A percentile compares a stretch with the other conserved stretches of the same genome.
Evolutionary conservation across 1,284 basidiomycete genomes (phyloP).

Genomic region (Trichosporon sp.): DNA sequence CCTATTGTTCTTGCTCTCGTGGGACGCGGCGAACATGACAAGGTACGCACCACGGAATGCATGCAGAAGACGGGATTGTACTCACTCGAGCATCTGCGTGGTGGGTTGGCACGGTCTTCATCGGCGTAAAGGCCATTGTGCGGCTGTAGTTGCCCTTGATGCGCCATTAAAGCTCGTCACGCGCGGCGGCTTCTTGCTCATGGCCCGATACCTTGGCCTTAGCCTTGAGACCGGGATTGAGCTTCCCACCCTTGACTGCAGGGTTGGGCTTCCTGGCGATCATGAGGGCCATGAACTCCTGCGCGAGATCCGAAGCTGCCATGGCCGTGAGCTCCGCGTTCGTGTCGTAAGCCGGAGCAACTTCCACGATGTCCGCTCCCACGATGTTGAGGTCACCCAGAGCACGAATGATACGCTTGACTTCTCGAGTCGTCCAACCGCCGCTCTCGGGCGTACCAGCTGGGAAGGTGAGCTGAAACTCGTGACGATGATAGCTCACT

Average conservation of each 20-base stretch:
- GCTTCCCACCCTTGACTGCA: constrained; percentile 26
- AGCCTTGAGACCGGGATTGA: constrained; percentile 22
- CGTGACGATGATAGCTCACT: constrained; percentile 36
- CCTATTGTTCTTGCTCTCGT: background rate
- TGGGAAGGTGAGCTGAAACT: constrained; percentile 21
- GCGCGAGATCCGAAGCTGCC: constrained; percentile 53
- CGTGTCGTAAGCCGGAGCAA: constrained; percentile 53
- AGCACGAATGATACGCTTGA: constrained; percentile 54
- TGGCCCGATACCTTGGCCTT: constrained; percentile 20
- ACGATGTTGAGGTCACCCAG: constrained; percentile 56
- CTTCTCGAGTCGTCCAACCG: constrained; percentile 57
- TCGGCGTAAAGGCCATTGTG: too few relatives aligned
- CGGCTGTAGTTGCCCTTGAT: background rate
- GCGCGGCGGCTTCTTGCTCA: constrained; percentile 12
- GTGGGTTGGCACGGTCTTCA: too few relatives aligned
- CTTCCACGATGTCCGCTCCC: constrained; percentile 64
- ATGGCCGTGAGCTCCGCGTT: constrained; percentile 54
- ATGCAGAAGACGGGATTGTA: background rate
- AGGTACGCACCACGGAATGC: background rate
- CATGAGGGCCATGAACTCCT: constrained; percentile 46
- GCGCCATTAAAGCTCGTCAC: constrained; percentile 27
- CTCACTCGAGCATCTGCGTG: background rate
- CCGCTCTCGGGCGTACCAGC: constrained; percentile 56
- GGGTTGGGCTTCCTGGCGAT: constrained; percentile 22
- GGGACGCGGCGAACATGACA: background rate